Base-by-base conservation (phyloP, 2,329 filamentous ascomycete species). In the Microdochium bolleyi region DNA sequence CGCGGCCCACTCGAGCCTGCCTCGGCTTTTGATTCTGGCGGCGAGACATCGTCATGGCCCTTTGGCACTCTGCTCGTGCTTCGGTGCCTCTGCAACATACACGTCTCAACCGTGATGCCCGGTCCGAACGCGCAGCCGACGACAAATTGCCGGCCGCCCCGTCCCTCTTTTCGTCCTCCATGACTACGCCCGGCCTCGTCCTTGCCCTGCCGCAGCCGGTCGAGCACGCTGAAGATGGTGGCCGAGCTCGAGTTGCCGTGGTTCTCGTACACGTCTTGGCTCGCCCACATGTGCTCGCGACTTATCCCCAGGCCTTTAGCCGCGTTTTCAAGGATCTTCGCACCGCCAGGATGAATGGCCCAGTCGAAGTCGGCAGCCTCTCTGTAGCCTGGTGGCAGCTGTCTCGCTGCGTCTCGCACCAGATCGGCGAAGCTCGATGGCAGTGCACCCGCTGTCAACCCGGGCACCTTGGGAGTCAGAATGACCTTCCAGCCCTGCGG, bases 321-420 rank as follows among this genome's bases (percentile, higher is more conserved):
- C 0, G 85, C 80, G 0, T 83, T 82, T 0, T 80, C 75, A 2
- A 89, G 70, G 44, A 89, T 86, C 1, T 83, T 82, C 1, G 82
- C 74, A 19, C 85, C 85, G 3, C 85, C 85, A 0, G 85, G 85
- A 59, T 89, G 85, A 62, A 89, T 77, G 1, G 84, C 85, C 85
- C 85, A 89, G 70, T 89, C 85, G 58, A 87, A 87, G 54, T 85
- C 79, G 0, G 72, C 64, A 0, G 84, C 71, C 0, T 64, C 57
- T n/a, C 65, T 61, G 59, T 77, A 77, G 7, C 65, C 60, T 3
- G 64, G 60, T 1, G 79, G 77, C 2, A 82, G 65, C 1, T 68
- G 56, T 1, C 71, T 69, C 21, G 41, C 16, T 5, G 78, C 63
- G 7, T 73, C 74, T 7, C 74, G 66, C 30, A 84, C 61, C 13